phyloP scores from a whole-genome alignment of 2,329 filamentous ascomycete species.

The Alternaria triticina region DNA sequence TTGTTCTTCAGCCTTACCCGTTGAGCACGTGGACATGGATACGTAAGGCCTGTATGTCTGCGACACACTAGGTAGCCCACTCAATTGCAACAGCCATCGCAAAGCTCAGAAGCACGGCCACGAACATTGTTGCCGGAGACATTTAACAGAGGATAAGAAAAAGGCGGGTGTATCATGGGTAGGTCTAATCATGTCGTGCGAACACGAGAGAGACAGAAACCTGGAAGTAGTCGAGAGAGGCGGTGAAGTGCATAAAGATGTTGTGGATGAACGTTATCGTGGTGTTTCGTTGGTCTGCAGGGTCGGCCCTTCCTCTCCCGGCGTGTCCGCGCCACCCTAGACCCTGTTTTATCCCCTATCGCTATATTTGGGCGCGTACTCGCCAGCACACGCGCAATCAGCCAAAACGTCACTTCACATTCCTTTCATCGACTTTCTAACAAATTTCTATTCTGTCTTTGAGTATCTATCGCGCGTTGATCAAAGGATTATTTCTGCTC shows the following conservation, averaged over 20 bases:
- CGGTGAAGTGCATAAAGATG: slow-evolving; percentile 1
- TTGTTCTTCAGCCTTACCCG: neutral
- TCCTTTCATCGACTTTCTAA: neutral
- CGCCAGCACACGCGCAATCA: slow-evolving; percentile 15
- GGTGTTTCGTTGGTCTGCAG: slow-evolving; percentile 11
- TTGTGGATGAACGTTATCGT: slow-evolving; percentile 9
- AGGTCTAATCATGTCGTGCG: neutral
- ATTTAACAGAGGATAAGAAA: neutral
- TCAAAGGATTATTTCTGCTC: neutral
- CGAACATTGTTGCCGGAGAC: neutral
- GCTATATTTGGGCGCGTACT: slow-evolving; percentile 13
- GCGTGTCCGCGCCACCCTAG: slow-evolving; percentile 17
- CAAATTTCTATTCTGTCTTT: neutral
- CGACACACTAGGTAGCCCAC: neutral
- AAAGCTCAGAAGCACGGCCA: neutral
- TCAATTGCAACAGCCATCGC: neutral
- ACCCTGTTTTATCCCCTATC: slow-evolving; percentile 14
- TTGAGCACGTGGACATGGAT: neutral
- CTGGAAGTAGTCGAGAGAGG: neutral
- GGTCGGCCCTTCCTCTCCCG: slow-evolving; percentile 14
- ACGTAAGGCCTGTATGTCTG: neutral
- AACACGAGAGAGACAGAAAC: neutral
- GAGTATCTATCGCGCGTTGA: neutral
- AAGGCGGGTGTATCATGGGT: neutral
- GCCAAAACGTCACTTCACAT: slow-evolving; percentile 14